Percentiles rank a stretch among this genome's conserved stretches.
Evolutionary conservation across 306 rosid species (phyloP).

Genomic region (Vachellia collinsii): DNA sequence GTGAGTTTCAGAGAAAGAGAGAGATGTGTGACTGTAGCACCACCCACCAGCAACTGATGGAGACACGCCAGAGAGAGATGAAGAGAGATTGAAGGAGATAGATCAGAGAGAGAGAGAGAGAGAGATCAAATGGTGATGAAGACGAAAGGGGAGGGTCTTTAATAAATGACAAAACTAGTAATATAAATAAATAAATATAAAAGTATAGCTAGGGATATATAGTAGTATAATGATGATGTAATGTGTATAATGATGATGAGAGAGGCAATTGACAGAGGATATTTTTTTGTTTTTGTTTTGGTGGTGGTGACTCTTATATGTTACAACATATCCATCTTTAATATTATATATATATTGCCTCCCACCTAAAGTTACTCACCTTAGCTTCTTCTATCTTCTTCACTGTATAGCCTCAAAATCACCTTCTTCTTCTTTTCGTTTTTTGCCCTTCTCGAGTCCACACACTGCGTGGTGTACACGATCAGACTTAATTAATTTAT

Average conservation of each 20-base stretch:
- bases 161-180: not conserved
- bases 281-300: constrained; percentile 1
- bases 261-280: constrained; percentile 45
- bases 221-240: not conserved
- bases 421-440: not conserved
- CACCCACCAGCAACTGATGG: constrained; percentile 83
- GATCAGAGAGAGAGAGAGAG: not conserved
- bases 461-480: constrained; percentile 50
- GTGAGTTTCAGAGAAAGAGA: constrained; percentile 38
- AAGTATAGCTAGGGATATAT: not conserved
- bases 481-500: constrained; percentile 12
- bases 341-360: not conserved
- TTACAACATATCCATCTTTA: constrained; percentile 11
- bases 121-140: constrained; percentile 45
- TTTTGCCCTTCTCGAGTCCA: constrained; percentile 9
- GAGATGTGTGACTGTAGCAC: constrained; percentile 48
- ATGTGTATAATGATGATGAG: constrained; percentile 40
- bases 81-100: not conserved
- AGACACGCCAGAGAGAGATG: constrained; percentile 52
- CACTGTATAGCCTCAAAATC: not conserved
- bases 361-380: constrained; percentile 41
- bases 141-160: constrained; percentile 44
- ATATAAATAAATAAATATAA: not conserved
- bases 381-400: constrained; percentile 1
- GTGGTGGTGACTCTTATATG: constrained; percentile 44